Evolutionary conservation across 1,284 basidiomycete genomes (phyloP), one percentile per base, ranked within the genome.

Genomic region (Sporisorium sorghi): DNA sequence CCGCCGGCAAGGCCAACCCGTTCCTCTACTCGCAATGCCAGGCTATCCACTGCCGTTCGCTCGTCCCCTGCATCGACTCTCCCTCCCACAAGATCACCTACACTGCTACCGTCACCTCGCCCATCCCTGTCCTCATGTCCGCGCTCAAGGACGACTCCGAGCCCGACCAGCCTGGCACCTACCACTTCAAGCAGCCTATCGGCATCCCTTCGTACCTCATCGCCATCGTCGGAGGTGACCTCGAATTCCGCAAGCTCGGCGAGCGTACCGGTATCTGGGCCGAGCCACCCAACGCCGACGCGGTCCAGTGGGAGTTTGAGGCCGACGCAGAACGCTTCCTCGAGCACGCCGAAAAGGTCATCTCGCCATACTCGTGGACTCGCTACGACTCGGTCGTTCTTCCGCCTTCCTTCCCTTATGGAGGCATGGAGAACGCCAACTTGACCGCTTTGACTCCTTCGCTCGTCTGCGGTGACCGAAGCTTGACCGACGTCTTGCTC

Each of bases 21-120:
- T 97, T 92, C 86, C 86, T 97, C 37, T 97, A 97, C 87, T 94
- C 92, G 63, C 94, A 98, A 85, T 93, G 92, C 82, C 94, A 97
- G 84, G 93, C 95, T 15, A 76, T 77, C 37, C 68, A 73, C 60
- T 64, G 53, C 30, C 61, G 81, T 51, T 79, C 76, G 49, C 69
- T 82, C 43, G 52, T 77, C 3, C 75, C 78, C 37, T 77, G 78
- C 70, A 76, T 81, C 58, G 83, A 84, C 69, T 75, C 83, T 23
- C 83, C 83, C 9, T 76, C 76, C 14, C 79, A 78, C 78, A 83
- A 83, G 61, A 65, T 83, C 58, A 83, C 81, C 42, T 84, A 83
- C 78, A 80, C 83, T 10, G 68, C 77, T 23, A 69, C 55, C 26
- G 77, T 81, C 37, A 64, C 73, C 24, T 73, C 81, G 30, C 55